These are phyloP conservation scores for Hypoxylon perforatum DNA, from an alignment of 495 filamentous ascomycete genomes.

Conservation along the genomic window DNA sequence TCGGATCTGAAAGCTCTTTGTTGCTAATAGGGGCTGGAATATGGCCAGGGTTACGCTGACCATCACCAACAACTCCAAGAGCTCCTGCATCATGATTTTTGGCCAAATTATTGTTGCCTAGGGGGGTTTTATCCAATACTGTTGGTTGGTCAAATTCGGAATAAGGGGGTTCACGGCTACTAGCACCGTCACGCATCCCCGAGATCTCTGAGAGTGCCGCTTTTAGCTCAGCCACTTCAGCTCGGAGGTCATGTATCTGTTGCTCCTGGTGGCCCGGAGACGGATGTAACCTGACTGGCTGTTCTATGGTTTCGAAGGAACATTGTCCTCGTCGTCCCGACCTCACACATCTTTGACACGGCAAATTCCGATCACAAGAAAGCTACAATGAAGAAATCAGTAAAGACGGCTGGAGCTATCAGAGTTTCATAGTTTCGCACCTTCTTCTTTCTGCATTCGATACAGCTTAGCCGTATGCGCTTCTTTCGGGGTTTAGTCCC, in stretches of 20 bases:
- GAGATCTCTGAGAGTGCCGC: slow-evolving; percentile 15
- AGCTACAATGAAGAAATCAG: slow-evolving; percentile 20
- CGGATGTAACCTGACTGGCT: neutral
- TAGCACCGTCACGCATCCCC: neutral
- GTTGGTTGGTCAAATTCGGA: neutral
- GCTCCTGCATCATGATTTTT: neutral
- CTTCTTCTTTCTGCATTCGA: slow-evolving; percentile 44
- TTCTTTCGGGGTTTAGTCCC: slow-evolving; percentile 22
- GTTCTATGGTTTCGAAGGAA: slow-evolving; percentile 30
- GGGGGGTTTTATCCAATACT: neutral
- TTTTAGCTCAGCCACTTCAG: slow-evolving; percentile 22
- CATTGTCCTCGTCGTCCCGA: slow-evolving; percentile 34
- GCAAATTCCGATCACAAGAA: slow-evolving; percentile 40
- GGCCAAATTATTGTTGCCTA: neutral
- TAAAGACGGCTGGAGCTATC: neutral
- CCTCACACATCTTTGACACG: slow-evolving; percentile 42
- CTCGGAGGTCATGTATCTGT: slow-evolving; percentile 29
- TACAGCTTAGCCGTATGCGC: slow-evolving; percentile 38
- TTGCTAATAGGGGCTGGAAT: neutral
- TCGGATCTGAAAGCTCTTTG: slow-evolving; percentile 23
- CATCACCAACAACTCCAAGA: neutral
- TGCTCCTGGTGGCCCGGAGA: slow-evolving; percentile 14
- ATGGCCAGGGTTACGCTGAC: neutral
- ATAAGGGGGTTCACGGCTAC: neutral
- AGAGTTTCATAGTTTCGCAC: slow-evolving; percentile 7